A percentile compares a stretch with the other conserved stretches of the same genome.
phyloP scores from a whole-genome alignment of 2,329 filamentous ascomycete species.

The Tolypocladium cylindrosporum region DNA sequence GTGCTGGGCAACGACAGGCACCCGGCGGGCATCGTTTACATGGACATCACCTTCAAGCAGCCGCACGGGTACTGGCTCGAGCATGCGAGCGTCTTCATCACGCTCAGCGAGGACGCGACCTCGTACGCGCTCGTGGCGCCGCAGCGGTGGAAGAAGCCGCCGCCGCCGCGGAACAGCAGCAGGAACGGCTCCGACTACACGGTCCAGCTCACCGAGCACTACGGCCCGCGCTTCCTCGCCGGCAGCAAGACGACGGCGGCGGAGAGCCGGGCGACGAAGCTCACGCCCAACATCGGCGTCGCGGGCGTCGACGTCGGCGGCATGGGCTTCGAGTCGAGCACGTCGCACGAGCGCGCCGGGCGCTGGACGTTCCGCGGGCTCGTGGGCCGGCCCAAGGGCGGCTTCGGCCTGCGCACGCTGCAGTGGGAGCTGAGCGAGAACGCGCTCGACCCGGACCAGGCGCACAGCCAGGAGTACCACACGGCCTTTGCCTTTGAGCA shows the following conservation, averaged over 20 bases:
- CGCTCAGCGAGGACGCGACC: conserved; percentile 4
- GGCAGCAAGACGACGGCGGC: neutral
- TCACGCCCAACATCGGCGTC: neutral
- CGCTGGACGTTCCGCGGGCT: conserved; percentile 3
- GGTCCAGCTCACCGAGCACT: conserved; percentile 3
- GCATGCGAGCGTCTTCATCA: conserved; percentile 8
- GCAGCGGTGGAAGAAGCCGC: neutral
- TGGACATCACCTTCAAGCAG: conserved; percentile 10
- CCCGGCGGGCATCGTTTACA: conserved; percentile 10
- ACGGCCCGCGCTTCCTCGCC: conserved; percentile 1
- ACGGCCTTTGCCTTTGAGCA: conserved; percentile 7
- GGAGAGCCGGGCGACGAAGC: neutral
- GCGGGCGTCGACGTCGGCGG: conserved; percentile 3
- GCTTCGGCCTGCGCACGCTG: conserved; percentile 2
- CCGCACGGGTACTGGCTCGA: conserved; percentile 7
- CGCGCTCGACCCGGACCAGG: conserved; percentile 1
- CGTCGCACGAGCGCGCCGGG: neutral
- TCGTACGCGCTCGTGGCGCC: conserved; percentile 3
- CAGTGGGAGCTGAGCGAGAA: conserved; percentile 4
- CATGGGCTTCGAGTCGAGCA: conserved; percentile 3
- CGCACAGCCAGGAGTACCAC: conserved; percentile 1
- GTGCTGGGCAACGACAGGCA: conserved; percentile 3
- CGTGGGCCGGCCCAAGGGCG: conserved; percentile 1
- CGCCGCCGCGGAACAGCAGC: neutral
- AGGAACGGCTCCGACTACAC: neutral